Evolutionary conservation across 352 stramenopile species (phyloP).

Genomic region (Globisporangium yorkense): DNA sequence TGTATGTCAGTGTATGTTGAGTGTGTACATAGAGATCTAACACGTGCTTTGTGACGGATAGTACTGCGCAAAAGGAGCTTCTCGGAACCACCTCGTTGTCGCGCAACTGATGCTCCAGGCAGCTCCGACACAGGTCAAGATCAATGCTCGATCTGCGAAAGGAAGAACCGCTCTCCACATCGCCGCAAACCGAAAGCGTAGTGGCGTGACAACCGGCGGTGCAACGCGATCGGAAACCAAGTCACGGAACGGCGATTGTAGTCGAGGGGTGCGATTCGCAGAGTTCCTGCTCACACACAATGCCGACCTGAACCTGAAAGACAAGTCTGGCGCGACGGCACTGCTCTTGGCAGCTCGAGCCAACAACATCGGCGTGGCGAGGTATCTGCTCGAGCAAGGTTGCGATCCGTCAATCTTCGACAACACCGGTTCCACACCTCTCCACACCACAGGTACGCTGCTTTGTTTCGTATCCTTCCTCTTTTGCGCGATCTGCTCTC

Average conservation of each 20-base stretch:
- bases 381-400: conserved; percentile 21
- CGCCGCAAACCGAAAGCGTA: background rate
- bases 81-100: conserved; percentile 25
- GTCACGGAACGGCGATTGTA: background rate
- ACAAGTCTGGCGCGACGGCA: conserved; percentile 29
- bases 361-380: conserved; percentile 18
- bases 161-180: conserved; percentile 52
- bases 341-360: conserved; percentile 31
- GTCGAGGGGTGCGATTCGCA: conserved; percentile 16
- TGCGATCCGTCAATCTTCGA: conserved; percentile 29
- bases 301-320: conserved; percentile 31
- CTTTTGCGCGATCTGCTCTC: background rate
- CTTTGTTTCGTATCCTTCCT: background rate
- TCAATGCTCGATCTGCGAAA: conserved; percentile 43
- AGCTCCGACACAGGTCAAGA: conserved; percentile 8
- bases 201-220: background rate
- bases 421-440: conserved; percentile 25
- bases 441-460: conserved; percentile 36
- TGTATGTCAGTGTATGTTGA: background rate
- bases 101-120: conserved; percentile 27
- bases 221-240: background rate
- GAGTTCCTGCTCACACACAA: conserved; percentile 20
- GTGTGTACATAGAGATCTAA: background rate
- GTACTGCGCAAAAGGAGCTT: conserved; percentile 41
- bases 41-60: conserved; percentile 6